Evolutionary conservation across 2,329 filamentous ascomycete genomes (phyloP), one percentile per base, ranked within the genome.

Genomic region (Paracoccidioides lutzii): DNA sequence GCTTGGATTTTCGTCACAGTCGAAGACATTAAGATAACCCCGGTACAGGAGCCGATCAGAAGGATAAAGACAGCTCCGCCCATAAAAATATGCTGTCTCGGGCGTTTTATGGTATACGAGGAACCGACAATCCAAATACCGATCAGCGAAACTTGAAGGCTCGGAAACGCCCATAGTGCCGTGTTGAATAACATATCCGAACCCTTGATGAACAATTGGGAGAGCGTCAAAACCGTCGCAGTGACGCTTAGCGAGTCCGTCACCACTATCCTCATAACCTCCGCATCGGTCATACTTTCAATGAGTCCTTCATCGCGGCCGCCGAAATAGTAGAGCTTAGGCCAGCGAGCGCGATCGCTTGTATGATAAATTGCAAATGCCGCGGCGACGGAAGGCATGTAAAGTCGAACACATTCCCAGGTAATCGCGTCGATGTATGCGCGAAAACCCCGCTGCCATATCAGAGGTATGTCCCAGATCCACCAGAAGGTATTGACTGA

Each of bases 391-490:
- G 52, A 32, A n/a, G 52, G 52, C 52, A 53, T 53, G 41, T 44
- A 44, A 37, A 53, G 1, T 37, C 52, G 41, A 7, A 53, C 15
- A n/a, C 52, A 53, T 53, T 53, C 52, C 52, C 52, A 53, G 41
- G 42, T 53, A 45, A 53, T 45, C n/a, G 40, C 52, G 32, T 53
- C 41, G 28, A 53, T 15, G 12, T 53, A 53, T 3, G 52, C 52
- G 33, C 52, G 52, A n/a, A 44, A 53, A 12, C 52, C 52, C 9
- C 42, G 41, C 8, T 38, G 41, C 41, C 40, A 53, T 10, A 45
- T 44, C n/a, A 53, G 52, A 9, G 52, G 52, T 3, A 53, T 45
- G 32, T 53, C 52, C 52, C 52, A 53, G 4, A 53, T 40, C 41
- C 40, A 53, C 52, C 52, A 53, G 9, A 44, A 45, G 32, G 35